Evolutionary conservation across 164 flowering plant species (phyloP).

Genomic region (Santalum album): DNA sequence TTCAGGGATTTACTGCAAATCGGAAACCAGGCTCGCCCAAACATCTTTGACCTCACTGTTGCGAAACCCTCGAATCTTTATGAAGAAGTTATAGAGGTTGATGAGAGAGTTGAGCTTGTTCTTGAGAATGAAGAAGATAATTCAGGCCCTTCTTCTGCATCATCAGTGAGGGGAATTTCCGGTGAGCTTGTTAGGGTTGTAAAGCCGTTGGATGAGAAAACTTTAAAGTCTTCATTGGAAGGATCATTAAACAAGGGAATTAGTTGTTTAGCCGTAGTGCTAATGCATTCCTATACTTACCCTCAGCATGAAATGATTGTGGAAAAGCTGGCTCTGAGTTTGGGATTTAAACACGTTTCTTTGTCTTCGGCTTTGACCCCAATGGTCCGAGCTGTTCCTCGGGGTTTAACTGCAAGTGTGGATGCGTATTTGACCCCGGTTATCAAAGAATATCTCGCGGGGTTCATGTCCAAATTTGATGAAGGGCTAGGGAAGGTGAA

Average conservation of each 20-base stretch:
- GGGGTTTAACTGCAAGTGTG: slow-evolving; percentile 95
- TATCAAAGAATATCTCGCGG: slow-evolving; percentile 81
- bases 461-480: slow-evolving; percentile 87
- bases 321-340: slow-evolving; percentile 51
- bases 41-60: slow-evolving; percentile 87
- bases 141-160: slow-evolving; percentile 11
- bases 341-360: slow-evolving; percentile 93
- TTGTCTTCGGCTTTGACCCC: slow-evolving; percentile 88
- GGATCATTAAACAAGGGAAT: slow-evolving; percentile 66
- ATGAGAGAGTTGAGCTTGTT: slow-evolving; percentile 82
- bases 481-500: slow-evolving; percentile 64
- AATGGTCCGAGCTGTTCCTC: slow-evolving; percentile 96
- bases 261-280: slow-evolving; percentile 76
- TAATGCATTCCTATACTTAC: slow-evolving; percentile 90
- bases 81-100: slow-evolving; percentile 83
- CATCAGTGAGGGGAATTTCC: slow-evolving; percentile 57
- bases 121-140: slow-evolving; percentile 29
- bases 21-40: slow-evolving; percentile 95
- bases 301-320: slow-evolving; percentile 74
- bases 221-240: slow-evolving; percentile 45
- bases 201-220: slow-evolving; percentile 62
- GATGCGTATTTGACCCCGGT: slow-evolving; percentile 98
- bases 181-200: slow-evolving; percentile 71
- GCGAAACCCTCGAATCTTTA: slow-evolving; percentile 81
- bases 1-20: slow-evolving; percentile 84